These are phyloP conservation scores for Adansonia digitata DNA, from an alignment of 345 rosid species.

Conservation along the genomic window DNA sequence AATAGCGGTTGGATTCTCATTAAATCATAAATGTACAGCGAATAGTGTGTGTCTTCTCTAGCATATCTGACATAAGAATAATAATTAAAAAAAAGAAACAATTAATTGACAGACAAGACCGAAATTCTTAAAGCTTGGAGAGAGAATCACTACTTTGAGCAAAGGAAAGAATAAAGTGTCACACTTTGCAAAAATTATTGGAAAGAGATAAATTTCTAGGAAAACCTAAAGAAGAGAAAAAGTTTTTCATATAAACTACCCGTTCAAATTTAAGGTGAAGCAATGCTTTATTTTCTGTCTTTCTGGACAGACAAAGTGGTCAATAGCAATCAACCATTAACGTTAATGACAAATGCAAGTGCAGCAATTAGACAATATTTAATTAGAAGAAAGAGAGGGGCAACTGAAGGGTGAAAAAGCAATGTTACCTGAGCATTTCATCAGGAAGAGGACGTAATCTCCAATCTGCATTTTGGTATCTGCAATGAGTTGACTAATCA, in stretches of 20 bases:
- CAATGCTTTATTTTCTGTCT: neutral
- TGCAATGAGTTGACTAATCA: conserved; percentile 39
- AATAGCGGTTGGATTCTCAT: conserved; percentile 52
- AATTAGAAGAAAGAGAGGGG: neutral
- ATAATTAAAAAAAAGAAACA: conserved; percentile 15
- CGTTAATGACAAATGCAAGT: neutral
- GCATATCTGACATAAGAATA: conserved; percentile 63
- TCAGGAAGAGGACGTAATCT: conserved; percentile 87
- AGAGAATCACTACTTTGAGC: neutral
- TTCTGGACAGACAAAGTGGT: neutral
- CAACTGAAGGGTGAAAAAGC: neutral
- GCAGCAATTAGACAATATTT: neutral
- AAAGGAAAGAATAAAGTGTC: neutral
- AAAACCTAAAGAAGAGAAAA: neutral
- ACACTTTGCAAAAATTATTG: neutral
- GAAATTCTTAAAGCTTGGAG: neutral
- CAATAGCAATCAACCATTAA: neutral
- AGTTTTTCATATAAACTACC: neutral
- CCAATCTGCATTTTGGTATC: conserved; percentile 98
- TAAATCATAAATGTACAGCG: conserved; percentile 68
- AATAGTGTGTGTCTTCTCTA: conserved; percentile 93
- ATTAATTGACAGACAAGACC: neutral
- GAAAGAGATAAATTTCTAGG: neutral
- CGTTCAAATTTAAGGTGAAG: neutral
- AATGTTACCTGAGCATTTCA: conserved; percentile 66